A percentile compares a stretch with the other conserved stretches of the same genome.
Conservation (phyloP, 2,329 filamentous ascomycete species). For the Botrytis aclada region DNA sequence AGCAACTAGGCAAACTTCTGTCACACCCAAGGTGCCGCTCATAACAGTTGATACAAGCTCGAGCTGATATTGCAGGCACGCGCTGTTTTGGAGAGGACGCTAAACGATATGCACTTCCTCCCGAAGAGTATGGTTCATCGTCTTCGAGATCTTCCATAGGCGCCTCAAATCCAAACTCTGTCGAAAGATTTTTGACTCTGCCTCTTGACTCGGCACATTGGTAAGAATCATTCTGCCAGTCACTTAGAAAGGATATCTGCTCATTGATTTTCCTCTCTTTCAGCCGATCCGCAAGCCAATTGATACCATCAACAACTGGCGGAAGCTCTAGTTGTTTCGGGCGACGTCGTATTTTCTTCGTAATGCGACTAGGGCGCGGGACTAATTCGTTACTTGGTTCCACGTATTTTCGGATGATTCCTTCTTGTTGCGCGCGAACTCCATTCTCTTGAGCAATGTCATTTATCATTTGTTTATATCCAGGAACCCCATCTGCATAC, state of each 20-base stretch:
- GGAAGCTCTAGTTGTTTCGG: background rate
- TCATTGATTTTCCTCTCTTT: background rate
- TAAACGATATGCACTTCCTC: background rate
- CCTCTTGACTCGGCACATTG: background rate
- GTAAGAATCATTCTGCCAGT: background rate
- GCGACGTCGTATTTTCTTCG: background rate
- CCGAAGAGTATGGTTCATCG: background rate
- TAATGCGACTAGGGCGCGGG: background rate
- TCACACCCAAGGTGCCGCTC: slow-evolving; percentile 1
- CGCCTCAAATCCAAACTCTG: background rate
- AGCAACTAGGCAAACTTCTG: background rate
- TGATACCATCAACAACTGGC: background rate
- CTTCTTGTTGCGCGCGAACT: background rate
- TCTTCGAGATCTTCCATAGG: background rate
- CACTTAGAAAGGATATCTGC: background rate
- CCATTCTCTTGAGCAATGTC: background rate
- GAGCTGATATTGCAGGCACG: background rate
- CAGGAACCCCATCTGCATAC: background rate
- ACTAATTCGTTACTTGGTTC: background rate
- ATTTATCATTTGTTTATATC: background rate
- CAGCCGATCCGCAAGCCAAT: background rate
- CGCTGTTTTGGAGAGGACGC: background rate
- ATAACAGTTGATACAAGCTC: slow-evolving; percentile 1
- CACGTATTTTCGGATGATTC: background rate
- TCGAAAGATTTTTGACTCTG: background rate